Evolutionary conservation across 257 asterid species (phyloP), one percentile per base, ranked within the genome.

Genomic region (Capsicum chinense): DNA sequence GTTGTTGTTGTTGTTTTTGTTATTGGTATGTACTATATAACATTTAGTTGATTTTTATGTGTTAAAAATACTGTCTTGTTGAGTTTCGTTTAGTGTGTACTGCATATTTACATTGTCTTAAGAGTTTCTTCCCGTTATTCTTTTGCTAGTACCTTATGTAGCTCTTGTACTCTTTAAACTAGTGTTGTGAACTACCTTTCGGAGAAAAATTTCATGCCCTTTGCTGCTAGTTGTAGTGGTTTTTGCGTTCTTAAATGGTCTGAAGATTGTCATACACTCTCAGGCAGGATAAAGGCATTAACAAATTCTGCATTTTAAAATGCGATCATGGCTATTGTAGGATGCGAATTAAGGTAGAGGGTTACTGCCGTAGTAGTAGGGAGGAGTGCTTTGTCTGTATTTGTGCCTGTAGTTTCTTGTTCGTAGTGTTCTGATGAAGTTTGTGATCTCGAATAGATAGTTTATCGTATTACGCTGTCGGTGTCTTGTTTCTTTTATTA

Each of bases 211-310:
- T 15, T 52, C 63, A 76, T 21, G 47, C 81, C 21, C 52, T 48
- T 52, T 76, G 63, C 47, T 52, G 10, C 63, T 50, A 76, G 63
- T 21, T 76, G 44, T 76, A 26, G 26, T 26, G 26, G 26, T 76
- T 52, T 14, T 26, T 26, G 0, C 47, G 5, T 8, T 56, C 13
- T 47, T 76, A 50, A 76, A 14, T 52, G 7, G 21, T 52, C 21
- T 21, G n/a, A n/a, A 48, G 80, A 19, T 14, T 73, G 59, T 12
- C 26, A 5, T 62, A 19, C 81, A 52, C 47, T 76, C 47, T 50
- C 47, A 26, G 63, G 81, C 59, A 52, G 62, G 21, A 74, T 48
- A 50, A 74, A 74, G 81, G 37, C 62, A 13, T 74, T 74, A 50
- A 74, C 81, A 50, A 48, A 50, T 52, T 50, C 62, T 35, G 50